Conservation (phyloP, 2,329 filamentous ascomycete species). For the Chrysoporthe puriensis region DNA sequence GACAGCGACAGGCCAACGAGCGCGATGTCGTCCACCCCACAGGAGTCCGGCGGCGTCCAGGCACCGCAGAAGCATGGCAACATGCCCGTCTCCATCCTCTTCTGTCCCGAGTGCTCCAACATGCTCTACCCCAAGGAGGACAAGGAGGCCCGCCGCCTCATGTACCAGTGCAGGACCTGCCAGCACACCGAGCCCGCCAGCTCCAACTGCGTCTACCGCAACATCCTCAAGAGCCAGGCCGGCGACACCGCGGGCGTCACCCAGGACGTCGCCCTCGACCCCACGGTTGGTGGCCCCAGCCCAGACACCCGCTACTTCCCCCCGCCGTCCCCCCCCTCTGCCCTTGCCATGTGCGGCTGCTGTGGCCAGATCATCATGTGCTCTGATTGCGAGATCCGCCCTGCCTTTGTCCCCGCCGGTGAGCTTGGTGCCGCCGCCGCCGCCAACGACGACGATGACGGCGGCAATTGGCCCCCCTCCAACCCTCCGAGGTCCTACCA, state of each 20-base stretch:
- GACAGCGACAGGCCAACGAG: neutral
- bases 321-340: constrained; percentile 21
- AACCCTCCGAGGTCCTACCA: constrained; percentile 25
- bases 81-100: constrained; percentile 92
- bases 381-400: constrained; percentile 40
- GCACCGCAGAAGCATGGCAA: constrained; percentile 55
- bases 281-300: constrained; percentile 80
- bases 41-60: constrained; percentile 49
- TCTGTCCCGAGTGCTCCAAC: constrained; percentile 99
- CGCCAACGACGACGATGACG: neutral
- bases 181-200: constrained; percentile 85
- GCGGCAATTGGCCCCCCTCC: neutral
- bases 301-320: constrained; percentile 18
- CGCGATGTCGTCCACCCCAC: constrained; percentile 59
- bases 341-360: constrained; percentile 47
- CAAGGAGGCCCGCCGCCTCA: constrained; percentile 76
- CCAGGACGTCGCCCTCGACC: constrained; percentile 95
- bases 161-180: constrained; percentile 96
- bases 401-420: constrained; percentile 28
- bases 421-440: constrained; percentile 22
- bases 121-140: constrained; percentile 98
- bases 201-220: constrained; percentile 93
- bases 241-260: constrained; percentile 97
- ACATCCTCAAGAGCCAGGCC: constrained; percentile 86
- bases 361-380: constrained; percentile 52